Evolutionary conservation across 768 basidiomycete genomes (phyloP).

Genomic region (Mycena vitilis): DNA sequence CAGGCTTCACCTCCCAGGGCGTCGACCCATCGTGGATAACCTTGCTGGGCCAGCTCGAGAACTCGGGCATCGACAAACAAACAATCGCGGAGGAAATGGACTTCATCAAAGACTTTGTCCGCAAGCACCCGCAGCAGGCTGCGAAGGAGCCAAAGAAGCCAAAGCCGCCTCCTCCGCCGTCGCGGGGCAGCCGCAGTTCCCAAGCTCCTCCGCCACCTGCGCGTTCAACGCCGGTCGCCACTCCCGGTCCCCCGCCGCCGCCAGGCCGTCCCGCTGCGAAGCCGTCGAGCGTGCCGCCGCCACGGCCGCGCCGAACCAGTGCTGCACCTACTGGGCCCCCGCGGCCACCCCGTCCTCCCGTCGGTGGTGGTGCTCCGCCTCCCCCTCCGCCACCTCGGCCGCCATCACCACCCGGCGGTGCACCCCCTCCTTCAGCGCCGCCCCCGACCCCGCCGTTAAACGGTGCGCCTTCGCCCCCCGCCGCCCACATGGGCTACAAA

Average conservation of each 20-base stretch:
- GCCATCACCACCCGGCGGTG: slow-evolving; percentile 56
- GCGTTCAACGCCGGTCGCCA: slow-evolving; percentile 43
- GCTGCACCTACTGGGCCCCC: slow-evolving; percentile 45
- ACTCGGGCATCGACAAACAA: slow-evolving; percentile 72
- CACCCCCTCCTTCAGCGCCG: slow-evolving; percentile 45
- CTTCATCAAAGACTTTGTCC: slow-evolving; percentile 88
- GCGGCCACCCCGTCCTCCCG: slow-evolving; percentile 47
- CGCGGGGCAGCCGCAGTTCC: slow-evolving; percentile 10
- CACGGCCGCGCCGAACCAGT: slow-evolving; percentile 52
- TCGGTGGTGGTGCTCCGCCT: slow-evolving; percentile 45
- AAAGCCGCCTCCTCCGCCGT: too few relatives aligned
- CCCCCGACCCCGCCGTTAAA: slow-evolving; percentile 56
- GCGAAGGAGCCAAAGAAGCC: slow-evolving; percentile 47
- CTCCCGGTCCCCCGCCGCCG: slow-evolving; percentile 49
- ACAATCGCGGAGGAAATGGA: slow-evolving; percentile 84
- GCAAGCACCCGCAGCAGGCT: slow-evolving; percentile 59
- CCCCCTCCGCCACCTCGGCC: slow-evolving; percentile 61
- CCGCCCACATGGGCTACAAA: too few relatives aligned
- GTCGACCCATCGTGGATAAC: slow-evolving; percentile 93
- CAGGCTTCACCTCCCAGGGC: slow-evolving; percentile 86
- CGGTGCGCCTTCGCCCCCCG: too few relatives aligned
- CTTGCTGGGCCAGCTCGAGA: slow-evolving; percentile 73
- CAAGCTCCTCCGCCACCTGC: slow-evolving; percentile 14
- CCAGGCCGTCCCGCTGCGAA: slow-evolving; percentile 54
- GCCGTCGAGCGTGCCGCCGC: slow-evolving; percentile 47